Base-by-base conservation (phyloP, 139 green algal genomes). In the Volvox reticuliferus region DNA sequence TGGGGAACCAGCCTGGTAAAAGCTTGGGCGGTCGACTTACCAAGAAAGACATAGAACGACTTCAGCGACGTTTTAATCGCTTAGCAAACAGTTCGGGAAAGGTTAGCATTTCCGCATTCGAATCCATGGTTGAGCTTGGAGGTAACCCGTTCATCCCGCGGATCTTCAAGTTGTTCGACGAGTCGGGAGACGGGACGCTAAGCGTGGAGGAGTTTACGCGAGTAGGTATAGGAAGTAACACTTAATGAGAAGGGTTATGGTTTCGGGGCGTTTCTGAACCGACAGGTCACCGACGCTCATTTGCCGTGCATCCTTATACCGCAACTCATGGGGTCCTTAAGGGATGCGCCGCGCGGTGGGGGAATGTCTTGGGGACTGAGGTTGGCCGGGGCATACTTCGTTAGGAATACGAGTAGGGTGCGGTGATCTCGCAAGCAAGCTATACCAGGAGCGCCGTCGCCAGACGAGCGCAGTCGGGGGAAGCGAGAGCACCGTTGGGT, bases 151-250 rank as follows among this genome's bases (percentile, higher is more conserved):
- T 92, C 35, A 62, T 84, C 16, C 61, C 73, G 37, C 50, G 65
- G 24, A 90, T 92, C 3, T 90, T 92, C 50, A 84, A 87, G 75
- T 65, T 92, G 1, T 92, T 92, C 68, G 89, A 92, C 35, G 44
- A 63, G 28, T 61, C 69, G 0, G 79, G 85, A 13, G 89, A 92
- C 55, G 82, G 86, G 36, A 33, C 44, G 22, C 75, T 92, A 37
- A 89, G n/a, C 26, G 3, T 91, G 22, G 81, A 91, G 32, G 91
- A 93, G 35, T 93, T 93, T 73, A 93, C 87, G 28, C 67, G 68
- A 71, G 88, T 92, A 73, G 50, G 13, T 73, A 30, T 24, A 12
- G 65, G 65, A 28, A 24, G 21, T 16, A 30, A 73, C 65, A 30
- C 65, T 73, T 9, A 69, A 69, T 19, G 19, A 69, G 17, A 69